Evolutionary conservation across 1,284 basidiomycete species (phyloP), one percentile per base, ranked within the genome.

Genomic region (Melanopsichium pennsylvanicum): DNA sequence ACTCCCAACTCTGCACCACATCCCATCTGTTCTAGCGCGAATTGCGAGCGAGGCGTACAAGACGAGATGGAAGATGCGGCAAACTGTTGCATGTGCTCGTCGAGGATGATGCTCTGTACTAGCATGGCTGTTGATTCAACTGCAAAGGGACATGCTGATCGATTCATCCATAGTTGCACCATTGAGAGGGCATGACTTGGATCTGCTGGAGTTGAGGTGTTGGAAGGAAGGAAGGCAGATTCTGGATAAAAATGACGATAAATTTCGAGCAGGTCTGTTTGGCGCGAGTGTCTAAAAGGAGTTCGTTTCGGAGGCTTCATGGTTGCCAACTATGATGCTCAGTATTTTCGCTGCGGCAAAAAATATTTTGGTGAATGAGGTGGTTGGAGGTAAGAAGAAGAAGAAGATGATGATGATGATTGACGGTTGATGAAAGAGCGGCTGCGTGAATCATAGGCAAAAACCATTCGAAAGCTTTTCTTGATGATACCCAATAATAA

Each of bases 101-200:
- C 77, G 15, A 73, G 49, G 11, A 75, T 50, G 31, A 61, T 40
- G 37, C 71, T 67, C 31, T 76, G 63, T 5, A 77, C 52, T 5
- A 80, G 68, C 3, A 70, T 46, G 0, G 74, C 70, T n/a, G 78
- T 79, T 12, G 68, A 60, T 36, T 81, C 79, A 26, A 79, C 71
- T 2, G 78, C 77, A 32, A 74, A 69, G 2, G 79, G 78, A 32
- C 78, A 80, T 25, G 72, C 48, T 11, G 57, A 64, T 13, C 77
- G 67, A 39, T 77, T 74, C 43, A 79, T 66, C 74, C 76, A 80
- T 0, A 79, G 37, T 15, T 74, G 68, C 13, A 74, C 64, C 25
- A 70, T 50, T 4, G 59, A 56, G 8, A 78, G 66, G 0, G 61
- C 70, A 4, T 29, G 12, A 12, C 52, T 48, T n/a, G 48, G 41